These are phyloP conservation scores for Rhododendron henanense DNA, from an alignment of 148 eudicot genomes.

Conservation along the genomic window DNA sequence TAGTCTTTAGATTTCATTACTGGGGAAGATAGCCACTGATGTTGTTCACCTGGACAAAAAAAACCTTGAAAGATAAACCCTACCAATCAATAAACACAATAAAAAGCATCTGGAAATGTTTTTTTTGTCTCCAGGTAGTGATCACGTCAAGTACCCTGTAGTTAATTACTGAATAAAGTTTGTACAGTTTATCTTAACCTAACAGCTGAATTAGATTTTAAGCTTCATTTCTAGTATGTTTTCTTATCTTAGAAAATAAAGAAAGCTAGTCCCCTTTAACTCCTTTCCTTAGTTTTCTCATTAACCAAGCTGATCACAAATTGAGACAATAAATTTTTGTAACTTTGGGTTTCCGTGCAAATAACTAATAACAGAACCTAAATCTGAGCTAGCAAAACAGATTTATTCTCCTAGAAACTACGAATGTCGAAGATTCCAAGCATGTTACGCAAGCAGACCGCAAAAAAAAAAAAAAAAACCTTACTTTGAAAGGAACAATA, in stretches of 20 bases:
- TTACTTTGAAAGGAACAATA: background rate
- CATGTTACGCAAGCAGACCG: background rate
- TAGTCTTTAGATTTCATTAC: background rate
- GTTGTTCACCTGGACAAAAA: too few species aligned
- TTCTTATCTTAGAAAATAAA: background rate
- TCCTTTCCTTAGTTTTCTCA: background rate
- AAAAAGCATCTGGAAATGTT: too few species aligned
- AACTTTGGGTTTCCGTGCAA: background rate
- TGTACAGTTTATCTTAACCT: background rate
- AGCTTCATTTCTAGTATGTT: background rate
- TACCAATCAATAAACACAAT: too few species aligned
- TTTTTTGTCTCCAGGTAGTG: too few species aligned
- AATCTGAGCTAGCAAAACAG: conserved; percentile 1
- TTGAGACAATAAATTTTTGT: background rate
- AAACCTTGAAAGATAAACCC: too few species aligned
- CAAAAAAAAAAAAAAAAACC: background rate
- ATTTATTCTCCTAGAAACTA: background rate
- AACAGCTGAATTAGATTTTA: background rate
- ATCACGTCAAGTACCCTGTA: too few species aligned
- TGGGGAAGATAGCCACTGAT: background rate
- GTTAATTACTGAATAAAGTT: background rate
- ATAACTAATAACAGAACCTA: background rate
- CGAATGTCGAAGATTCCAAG: background rate
- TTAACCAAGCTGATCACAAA: background rate
- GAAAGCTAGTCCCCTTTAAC: background rate